Evolutionary conservation across 2,329 filamentous ascomycete species (phyloP).

Genomic region (Nigrospora sphaerica): DNA sequence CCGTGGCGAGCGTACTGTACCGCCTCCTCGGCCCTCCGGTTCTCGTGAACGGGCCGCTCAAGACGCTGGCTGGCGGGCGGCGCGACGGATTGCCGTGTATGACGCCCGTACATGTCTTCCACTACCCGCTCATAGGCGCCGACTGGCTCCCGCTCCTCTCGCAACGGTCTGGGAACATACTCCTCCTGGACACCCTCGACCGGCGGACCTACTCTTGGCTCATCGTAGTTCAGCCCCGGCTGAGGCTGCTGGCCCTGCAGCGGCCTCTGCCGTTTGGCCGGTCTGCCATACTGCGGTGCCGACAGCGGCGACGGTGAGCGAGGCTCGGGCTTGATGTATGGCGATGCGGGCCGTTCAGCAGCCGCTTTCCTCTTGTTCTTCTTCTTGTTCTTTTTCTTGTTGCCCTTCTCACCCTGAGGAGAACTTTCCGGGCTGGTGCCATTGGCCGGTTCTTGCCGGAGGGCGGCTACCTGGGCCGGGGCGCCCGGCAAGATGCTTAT

Average conservation of each 20-base stretch:
- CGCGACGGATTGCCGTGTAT: slow-evolving; percentile 18
- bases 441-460: slow-evolving; percentile 41
- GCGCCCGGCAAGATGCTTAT: slow-evolving; percentile 27
- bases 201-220: slow-evolving; percentile 36
- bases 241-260: slow-evolving; percentile 33
- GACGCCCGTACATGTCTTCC: slow-evolving; percentile 18
- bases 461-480: slow-evolving; percentile 48
- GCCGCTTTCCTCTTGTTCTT: slow-evolving; percentile 42
- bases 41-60: slow-evolving; percentile 21
- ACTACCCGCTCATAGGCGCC: slow-evolving; percentile 23
- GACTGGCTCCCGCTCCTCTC: slow-evolving; percentile 14
- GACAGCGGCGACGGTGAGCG: slow-evolving; percentile 51
- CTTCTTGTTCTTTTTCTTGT: slow-evolving; percentile 42
- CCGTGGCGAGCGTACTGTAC: slow-evolving; percentile 28
- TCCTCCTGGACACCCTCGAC: slow-evolving; percentile 26
- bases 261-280: slow-evolving; percentile 50
- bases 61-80: slow-evolving; percentile 16
- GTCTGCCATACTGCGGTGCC: slow-evolving; percentile 43
- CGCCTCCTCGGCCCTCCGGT: slow-evolving; percentile 20
- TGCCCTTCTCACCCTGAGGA: slow-evolving; percentile 40
- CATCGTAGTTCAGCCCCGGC: slow-evolving; percentile 33
- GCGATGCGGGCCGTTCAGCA: slow-evolving; percentile 30
- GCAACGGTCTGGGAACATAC: slow-evolving; percentile 9
- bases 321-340: slow-evolving; percentile 59
- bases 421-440: slow-evolving; percentile 55